Evolutionary conservation across 2,329 filamentous ascomycete species (phyloP), one percentile per base, ranked within the genome.

Genomic region (Monilinia vaccinii-corymbosi): DNA sequence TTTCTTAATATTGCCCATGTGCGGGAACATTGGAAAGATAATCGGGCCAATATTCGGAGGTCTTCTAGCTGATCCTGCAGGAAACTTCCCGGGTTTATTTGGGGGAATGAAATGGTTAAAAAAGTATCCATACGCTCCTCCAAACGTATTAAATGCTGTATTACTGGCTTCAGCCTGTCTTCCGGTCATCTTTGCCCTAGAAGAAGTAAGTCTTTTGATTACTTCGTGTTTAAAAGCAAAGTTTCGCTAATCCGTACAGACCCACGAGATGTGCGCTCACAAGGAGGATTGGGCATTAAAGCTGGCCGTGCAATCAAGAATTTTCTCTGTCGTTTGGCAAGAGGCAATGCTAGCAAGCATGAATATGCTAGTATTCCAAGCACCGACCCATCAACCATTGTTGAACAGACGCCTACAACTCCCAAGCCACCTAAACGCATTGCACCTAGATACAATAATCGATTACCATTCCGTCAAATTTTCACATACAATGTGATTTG

Each of bases 21-120:
- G 84, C 31, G 88, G 88, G 68, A 91, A 91, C 64, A 78, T 79
- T 4, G 72, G 74, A 4, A 71, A 72, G 64, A 76, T 77, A 23
- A 67, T 74, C 13, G 77, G 76, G 5, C 72, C 76, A 10, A 73
- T 74, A 6, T 52, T 77, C 1, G 76, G 77, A 11, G 78, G 78
- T 1, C 63, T 76, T 16, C 71, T 77, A 0, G 76, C 77, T 2
- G 76, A 79, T 38, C 77, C 77, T 1, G 73, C 72, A 2, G 68
- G 64, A 3, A 73, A 71, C 14, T 67, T 76, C 45, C 73, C 77
- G 1, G 56, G 70, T 63, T 42, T 65, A 70, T 49, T 79, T 75
- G 64, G 77, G 70, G 18, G 71, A 1, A 72, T 76, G 14, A 58
- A 61, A 28, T 79, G 75, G 74, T 66, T 75, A 18, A 66, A 73